These are phyloP conservation scores for Hexamita inflata DNA, from an alignment of 208 protist species.

Conservation along the genomic window DNA sequence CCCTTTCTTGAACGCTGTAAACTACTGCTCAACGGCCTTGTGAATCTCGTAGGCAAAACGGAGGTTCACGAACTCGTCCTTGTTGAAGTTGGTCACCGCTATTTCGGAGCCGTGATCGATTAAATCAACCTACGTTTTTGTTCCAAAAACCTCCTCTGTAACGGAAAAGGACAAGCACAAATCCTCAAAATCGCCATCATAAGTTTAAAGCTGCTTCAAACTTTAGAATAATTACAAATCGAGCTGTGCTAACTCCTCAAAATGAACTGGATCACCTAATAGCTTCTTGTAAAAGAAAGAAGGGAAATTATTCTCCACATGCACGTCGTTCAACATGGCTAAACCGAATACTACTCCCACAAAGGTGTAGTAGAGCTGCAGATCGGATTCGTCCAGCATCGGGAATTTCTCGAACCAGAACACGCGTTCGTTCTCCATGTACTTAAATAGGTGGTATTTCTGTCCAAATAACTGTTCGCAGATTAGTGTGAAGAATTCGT, in stretches of 20 bases:
- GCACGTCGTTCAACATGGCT: constrained; percentile 74
- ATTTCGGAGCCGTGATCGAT: too few species aligned
- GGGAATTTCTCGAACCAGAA: constrained; percentile 12
- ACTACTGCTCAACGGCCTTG: too few species aligned
- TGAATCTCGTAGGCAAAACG: too few species aligned
- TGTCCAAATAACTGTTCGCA: constrained; percentile 65
- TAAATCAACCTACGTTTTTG: too few species aligned
- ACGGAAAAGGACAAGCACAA: too few species aligned
- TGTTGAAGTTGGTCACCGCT: too few species aligned
- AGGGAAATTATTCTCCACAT: constrained; percentile 73
- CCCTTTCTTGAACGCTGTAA: too few species aligned
- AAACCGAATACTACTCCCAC: constrained; percentile 61
- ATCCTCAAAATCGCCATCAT: too few species aligned
- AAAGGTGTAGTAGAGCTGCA: constrained; percentile 42
- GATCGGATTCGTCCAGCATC: background rate
- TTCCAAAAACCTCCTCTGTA: too few species aligned
- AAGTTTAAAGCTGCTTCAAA: too few species aligned
- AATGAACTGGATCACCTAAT: background rate
- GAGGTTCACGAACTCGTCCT: too few species aligned
- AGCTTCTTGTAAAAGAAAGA: constrained; percentile 17
- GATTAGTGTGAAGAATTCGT: constrained; percentile 86
- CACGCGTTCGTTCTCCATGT: background rate
- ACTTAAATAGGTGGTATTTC: constrained; percentile 49
- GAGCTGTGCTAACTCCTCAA: constrained; percentile 5
- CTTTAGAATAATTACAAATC: too few species aligned